Evolutionary conservation across 148 eudicot species (phyloP), one percentile per base, ranked within the genome.

Genomic region (Fagopyrum tataricum): DNA sequence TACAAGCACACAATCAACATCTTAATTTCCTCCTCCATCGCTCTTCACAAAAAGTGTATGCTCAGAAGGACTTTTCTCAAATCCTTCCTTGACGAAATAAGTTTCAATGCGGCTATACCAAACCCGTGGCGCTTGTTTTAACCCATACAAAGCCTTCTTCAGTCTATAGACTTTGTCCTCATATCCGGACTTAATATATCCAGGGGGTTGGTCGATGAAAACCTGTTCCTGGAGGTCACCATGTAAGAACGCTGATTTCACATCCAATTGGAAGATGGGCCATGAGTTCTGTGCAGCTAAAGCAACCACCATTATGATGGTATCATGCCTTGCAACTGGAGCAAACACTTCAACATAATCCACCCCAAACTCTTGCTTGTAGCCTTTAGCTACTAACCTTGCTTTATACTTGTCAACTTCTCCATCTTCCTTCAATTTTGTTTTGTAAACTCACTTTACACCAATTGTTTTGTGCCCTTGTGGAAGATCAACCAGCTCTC

Each of bases 401-500:
- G 37, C 37, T 3, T 31, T 31, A 31, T 31, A 31, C 37, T 31
- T 31, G 2, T 31, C 37, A 31, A 31, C 37, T 31, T 31, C 37
- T 31, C 37, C 0, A 17, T 51, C 73, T 52, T 44, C 31, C 6
- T 76, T 76, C 55, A 43, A 23, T 67, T 70, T 76, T 11, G 69
- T 70, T 66, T 79, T 76, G 58, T 72, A 79, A 3, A 76, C 73
- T 73, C 76, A 79, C 66, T 75, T 31, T 3, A 31, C 37, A 1
- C 37, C 37, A 31, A 31, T 3, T 31, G 37, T 31, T 3, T 31
- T 31, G 37, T 31, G 37, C 37, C 2, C 37, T 31, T 31, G 37
- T 31, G 37, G 2, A 31, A 31, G 37, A 31, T 31, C 37, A 31
- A 31, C 37, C 37, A 31, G 2, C 37, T 31, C 1, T 3, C 37